Base-by-base conservation (phyloP, 441 rosid genomes). In the Dalechampia spathulata region DNA sequence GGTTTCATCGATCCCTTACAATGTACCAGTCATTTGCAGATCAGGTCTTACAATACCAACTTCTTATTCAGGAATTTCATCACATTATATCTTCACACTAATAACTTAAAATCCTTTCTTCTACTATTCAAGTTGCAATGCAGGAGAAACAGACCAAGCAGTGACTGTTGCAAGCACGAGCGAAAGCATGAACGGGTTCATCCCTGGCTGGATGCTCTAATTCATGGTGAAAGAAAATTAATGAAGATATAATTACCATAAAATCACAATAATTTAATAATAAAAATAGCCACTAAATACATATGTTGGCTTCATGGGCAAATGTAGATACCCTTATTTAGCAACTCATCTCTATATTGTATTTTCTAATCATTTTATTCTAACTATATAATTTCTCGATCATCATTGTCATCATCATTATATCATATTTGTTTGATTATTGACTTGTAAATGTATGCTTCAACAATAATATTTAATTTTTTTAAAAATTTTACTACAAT, bases 201-300 rank as follows among this genome's bases (percentile, higher is more conserved):
- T 71, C 40, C 89, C 82, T 19, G 86, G 82, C 10, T 86, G 90
- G 95, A 80, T 81, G 90, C 67, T 72, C 60, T 83, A 75, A 75
- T 34, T 30, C 4, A 34, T 34, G 48, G 52, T n/a, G 32, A 22
- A 43, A 20, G 14, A 16, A 45, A 62, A 14, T 20, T 17, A 7
- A 0, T n/a, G n/a, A n/a, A n/a, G n/a, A n/a, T n/a, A n/a, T n/a
- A n/a, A n/a, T n/a, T n/a, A n/a, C n/a, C n/a, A n/a, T n/a, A n/a
- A n/a, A n/a, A n/a, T n/a, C n/a, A n/a, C n/a, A n/a, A n/a, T n/a
- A n/a, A n/a, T n/a, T n/a, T n/a, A n/a, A n/a, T n/a, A n/a, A n/a
- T n/a, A n/a, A n/a, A n/a, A n/a, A n/a, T n/a, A n/a, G n/a, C n/a
- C n/a, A n/a, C n/a, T n/a, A n/a, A n/a, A n/a, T n/a, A n/a, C n/a